Percentiles rank a stretch among this genome's conserved stretches.
Evolutionary conservation across 192 early-diverging fungal species (phyloP).

Genomic region (Coemansia sp.): DNA sequence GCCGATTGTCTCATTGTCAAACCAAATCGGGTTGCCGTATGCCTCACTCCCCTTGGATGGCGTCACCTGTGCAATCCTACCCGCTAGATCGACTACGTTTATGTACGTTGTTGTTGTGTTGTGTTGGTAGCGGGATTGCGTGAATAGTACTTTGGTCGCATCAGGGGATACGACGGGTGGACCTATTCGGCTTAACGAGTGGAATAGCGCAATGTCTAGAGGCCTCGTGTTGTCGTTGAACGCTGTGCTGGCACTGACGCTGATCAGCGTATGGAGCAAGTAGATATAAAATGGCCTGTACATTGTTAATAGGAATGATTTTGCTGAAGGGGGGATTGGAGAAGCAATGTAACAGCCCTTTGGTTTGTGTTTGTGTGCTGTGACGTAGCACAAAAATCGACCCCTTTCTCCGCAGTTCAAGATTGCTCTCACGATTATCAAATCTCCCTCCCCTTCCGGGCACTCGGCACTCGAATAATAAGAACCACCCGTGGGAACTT

Average conservation of each 20-base stretch:
- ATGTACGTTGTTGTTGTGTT: constrained; percentile 30
- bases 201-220: constrained; percentile 25
- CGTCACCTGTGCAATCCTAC: constrained; percentile 8
- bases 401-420: too few relatives aligned
- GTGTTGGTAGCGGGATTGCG: constrained; percentile 19
- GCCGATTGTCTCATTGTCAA: constrained; percentile 23
- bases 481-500: too few relatives aligned
- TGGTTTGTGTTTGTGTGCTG: not conserved
- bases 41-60: constrained; percentile 5
- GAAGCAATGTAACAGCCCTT: not conserved
- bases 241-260: not conserved
- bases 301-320: not conserved
- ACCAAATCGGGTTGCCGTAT: constrained; percentile 30
- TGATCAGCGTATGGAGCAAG: not conserved
- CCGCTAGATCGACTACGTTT: constrained; percentile 20
- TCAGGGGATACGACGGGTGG: constrained; percentile 30
- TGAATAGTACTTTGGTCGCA: constrained; percentile 13
- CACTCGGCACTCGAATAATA: too few relatives aligned
- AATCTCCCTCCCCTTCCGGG: too few relatives aligned
- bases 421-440: too few relatives aligned
- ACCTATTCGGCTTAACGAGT: constrained; percentile 21
- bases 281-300: not conserved
- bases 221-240: constrained; percentile 16
- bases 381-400: not conserved
- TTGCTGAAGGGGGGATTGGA: not conserved